These are phyloP conservation scores for Termitomyces sp. DNA, from an alignment of 768 basidiomycete species.

Conservation along the genomic window DNA sequence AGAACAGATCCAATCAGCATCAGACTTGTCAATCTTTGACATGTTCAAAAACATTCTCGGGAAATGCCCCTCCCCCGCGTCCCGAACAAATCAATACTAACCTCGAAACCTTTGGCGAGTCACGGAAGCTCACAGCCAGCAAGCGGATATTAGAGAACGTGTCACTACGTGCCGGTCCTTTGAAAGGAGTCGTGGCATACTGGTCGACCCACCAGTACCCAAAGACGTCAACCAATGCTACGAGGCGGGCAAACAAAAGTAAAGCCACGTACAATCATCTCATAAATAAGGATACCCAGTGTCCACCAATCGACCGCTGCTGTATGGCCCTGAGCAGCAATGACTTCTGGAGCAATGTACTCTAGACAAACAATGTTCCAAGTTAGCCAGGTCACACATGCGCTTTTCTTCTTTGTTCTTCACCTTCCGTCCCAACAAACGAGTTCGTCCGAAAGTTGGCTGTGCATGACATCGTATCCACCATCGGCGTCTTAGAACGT, in stretches of 20 bases:
- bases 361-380: constrained; percentile 49
- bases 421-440: constrained; percentile 98
- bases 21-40: constrained; percentile 15
- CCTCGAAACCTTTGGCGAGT: constrained; percentile 75
- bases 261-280: constrained; percentile 86
- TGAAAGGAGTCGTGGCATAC: constrained; percentile 99
- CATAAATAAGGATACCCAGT: constrained; percentile 95
- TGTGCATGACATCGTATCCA: constrained; percentile 97
- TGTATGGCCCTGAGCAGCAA: constrained; percentile 93
- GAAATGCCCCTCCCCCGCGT: constrained; percentile 23
- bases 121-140: constrained; percentile 82
- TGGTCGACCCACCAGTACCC: constrained; percentile 32
- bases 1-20: constrained; percentile 13
- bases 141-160: constrained; percentile 96
- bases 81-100: constrained; percentile 32
- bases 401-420: constrained; percentile 22
- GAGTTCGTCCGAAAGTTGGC: constrained; percentile 98
- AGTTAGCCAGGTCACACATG: constrained; percentile 18
- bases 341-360: constrained; percentile 99
- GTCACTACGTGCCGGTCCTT: constrained; percentile 89
- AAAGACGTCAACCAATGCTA: constrained; percentile 33
- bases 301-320: constrained; percentile 99
- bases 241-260: constrained; percentile 25
- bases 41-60: constrained; percentile 19
- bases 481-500: constrained; percentile 91